A percentile compares a stretch with the other conserved stretches of the same genome.
phyloP scores from a whole-genome alignment of 1,284 basidiomycete species.

The Acaromyces ingoldii region DNA sequence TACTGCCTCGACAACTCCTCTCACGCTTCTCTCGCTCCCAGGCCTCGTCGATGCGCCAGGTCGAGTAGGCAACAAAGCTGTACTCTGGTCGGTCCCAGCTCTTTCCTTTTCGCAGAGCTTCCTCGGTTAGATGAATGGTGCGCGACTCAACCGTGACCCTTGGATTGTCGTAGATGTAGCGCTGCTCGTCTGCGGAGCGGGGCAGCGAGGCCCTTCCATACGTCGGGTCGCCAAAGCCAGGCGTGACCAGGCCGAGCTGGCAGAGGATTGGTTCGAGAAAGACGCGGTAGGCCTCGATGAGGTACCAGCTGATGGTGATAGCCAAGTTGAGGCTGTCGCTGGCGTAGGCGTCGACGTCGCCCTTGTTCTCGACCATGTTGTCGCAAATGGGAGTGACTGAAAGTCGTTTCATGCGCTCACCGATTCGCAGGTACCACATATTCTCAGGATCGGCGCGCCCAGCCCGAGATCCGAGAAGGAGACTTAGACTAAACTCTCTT shows the following conservation, averaged over 20 bases:
- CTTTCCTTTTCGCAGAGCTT: slow-evolving; percentile 6
- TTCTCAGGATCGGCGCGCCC: no score
- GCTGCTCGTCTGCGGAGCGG: slow-evolving; percentile 28
- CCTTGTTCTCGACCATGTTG: no score
- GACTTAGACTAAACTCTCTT: no score
- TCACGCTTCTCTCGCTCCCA: slow-evolving; percentile 19
- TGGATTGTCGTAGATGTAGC: slow-evolving; percentile 43
- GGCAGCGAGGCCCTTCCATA: slow-evolving; percentile 39
- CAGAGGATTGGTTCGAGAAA: slow-evolving; percentile 42
- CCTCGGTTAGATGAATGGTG: slow-evolving; percentile 20
- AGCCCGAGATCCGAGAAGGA: no score
- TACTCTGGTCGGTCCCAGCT: slow-evolving; percentile 11
- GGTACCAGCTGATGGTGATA: background rate
- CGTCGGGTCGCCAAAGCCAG: slow-evolving; percentile 41
- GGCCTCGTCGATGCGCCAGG: slow-evolving; percentile 32
- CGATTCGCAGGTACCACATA: no score
- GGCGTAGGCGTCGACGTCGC: no score
- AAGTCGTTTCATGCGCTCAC: no score
- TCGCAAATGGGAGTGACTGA: no score
- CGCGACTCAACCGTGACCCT: slow-evolving; percentile 32
- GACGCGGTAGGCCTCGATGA: slow-evolving; percentile 26
- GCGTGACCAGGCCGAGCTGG: slow-evolving; percentile 25
- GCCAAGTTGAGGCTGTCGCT: background rate
- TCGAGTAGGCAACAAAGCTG: slow-evolving; percentile 35
- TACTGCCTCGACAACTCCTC: no score